Evolutionary conservation across 495 filamentous ascomycete genomes (phyloP).

Genomic region (Amniculicola lignicola): DNA sequence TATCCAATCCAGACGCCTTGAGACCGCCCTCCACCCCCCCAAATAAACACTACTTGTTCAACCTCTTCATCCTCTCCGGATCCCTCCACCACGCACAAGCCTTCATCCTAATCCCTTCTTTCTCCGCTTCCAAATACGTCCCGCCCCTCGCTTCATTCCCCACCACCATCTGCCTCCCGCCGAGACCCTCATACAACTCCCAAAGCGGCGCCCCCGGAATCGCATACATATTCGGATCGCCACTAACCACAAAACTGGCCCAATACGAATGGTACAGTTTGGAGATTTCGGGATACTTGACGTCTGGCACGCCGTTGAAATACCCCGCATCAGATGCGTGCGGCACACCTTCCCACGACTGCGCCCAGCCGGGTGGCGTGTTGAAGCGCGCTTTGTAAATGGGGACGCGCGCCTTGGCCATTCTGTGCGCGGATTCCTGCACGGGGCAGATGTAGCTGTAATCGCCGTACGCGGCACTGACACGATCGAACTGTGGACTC

Average conservation of each 20-base stretch:
- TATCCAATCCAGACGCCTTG: too few species aligned
- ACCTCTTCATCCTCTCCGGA: conserved; percentile 14
- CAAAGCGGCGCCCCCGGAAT: conserved; percentile 10
- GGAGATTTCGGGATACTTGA: conserved; percentile 14
- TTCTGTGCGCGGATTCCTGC: conserved; percentile 11
- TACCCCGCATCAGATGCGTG: conserved; percentile 18
- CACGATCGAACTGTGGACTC: conserved; percentile 14
- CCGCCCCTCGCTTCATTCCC: conserved; percentile 9
- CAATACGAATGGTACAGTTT: conserved; percentile 14
- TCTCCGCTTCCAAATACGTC: conserved; percentile 5
- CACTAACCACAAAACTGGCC: conserved; percentile 14
- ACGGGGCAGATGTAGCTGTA: conserved; percentile 27
- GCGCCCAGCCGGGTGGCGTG: conserved; percentile 10
- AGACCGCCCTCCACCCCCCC: too few species aligned
- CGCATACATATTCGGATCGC: conserved; percentile 15
- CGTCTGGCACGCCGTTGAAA: conserved; percentile 19
- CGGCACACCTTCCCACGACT: conserved; percentile 4
- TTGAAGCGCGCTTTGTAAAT: conserved; percentile 31
- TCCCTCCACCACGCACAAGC: conserved; percentile 27
- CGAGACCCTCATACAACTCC: conserved; percentile 10
- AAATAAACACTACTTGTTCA: conserved; percentile 10
- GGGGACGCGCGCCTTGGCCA: neutral
- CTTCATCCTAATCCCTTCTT: conserved; percentile 16
- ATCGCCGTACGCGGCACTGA: conserved; percentile 23
- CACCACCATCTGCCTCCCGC: conserved; percentile 9